These are phyloP conservation scores for Bruguiera parviflora DNA, from an alignment of 345 rosid species.

Conservation along the genomic window DNA sequence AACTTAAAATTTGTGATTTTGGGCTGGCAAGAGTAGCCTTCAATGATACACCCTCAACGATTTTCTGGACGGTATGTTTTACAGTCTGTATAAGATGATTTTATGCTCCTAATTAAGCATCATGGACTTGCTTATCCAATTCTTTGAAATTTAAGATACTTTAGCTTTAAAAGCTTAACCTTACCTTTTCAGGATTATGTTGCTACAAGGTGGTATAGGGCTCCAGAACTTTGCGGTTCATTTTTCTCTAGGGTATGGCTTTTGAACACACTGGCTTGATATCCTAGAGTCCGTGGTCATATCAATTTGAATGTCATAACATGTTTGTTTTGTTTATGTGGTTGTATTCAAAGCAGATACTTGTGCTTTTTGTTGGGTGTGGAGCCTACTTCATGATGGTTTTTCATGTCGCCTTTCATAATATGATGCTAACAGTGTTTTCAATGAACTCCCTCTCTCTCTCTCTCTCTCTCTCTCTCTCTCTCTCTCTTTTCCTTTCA, in stretches of 20 bases:
- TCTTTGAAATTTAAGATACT: constrained; percentile 4
- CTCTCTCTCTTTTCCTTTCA: neutral
- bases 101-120: neutral
- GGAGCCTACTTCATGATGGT: neutral
- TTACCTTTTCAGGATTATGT: constrained; percentile 69
- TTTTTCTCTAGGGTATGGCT: constrained; percentile 84
- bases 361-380: neutral
- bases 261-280: neutral
- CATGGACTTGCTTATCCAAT: neutral
- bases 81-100: neutral
- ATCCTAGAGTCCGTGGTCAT: neutral
- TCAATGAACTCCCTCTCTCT: neutral
- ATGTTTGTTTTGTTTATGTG: neutral
- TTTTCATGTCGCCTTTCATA: too few relatives aligned
- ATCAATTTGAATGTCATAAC: too few relatives aligned
- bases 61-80: constrained; percentile 86
- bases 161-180: constrained; percentile 15
- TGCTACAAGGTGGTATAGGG: constrained; percentile 98
- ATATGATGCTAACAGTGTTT: too few relatives aligned
- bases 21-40: constrained; percentile 96
- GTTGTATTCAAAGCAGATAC: neutral
- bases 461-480: too few relatives aligned
- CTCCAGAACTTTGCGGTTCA: constrained; percentile 98
- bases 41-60: constrained; percentile 77
- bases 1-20: constrained; percentile 95